Evolutionary conservation across 1,284 basidiomycete genomes (phyloP).

Genomic region (Marasmius oreades): DNA sequence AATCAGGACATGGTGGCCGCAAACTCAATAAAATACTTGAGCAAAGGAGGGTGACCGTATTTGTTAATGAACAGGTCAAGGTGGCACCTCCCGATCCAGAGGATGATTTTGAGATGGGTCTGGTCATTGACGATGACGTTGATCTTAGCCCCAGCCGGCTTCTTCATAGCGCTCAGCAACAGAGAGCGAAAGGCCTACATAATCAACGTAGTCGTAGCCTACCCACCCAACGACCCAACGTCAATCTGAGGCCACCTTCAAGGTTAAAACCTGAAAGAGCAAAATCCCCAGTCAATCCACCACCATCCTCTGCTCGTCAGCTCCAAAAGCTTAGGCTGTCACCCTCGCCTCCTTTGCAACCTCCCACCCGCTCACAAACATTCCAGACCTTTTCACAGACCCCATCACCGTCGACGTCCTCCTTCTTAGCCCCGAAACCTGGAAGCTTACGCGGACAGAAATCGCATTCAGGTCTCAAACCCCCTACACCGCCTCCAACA

Average conservation of each 20-base stretch:
- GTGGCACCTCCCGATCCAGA: slow-evolving; percentile 60
- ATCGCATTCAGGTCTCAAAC: slow-evolving; percentile 74
- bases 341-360: slow-evolving; percentile 57
- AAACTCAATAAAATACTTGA: slow-evolving; percentile 73
- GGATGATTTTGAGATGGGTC: slow-evolving; percentile 78
- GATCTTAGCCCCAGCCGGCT: slow-evolving; percentile 77
- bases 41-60: slow-evolving; percentile 61
- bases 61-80: slow-evolving; percentile 46
- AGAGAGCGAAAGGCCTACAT: slow-evolving; percentile 35
- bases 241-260: slow-evolving; percentile 54
- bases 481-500: slow-evolving; percentile 58
- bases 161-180: slow-evolving; percentile 49
- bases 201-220: slow-evolving; percentile 51
- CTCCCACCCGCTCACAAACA: slow-evolving; percentile 51
- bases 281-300: slow-evolving; percentile 67
- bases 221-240: slow-evolving; percentile 43
- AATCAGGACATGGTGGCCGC: slow-evolving; percentile 60
- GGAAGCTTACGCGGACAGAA: slow-evolving; percentile 75
- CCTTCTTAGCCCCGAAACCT: slow-evolving; percentile 63
- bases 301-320: slow-evolving; percentile 59
- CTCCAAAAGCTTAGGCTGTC: slow-evolving; percentile 63
- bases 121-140: slow-evolving; percentile 75
- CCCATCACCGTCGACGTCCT: slow-evolving; percentile 42
- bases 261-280: slow-evolving; percentile 57
- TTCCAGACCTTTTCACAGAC: slow-evolving; percentile 55